Percentiles rank a stretch among this genome's conserved stretches.
Evolutionary conservation across 179 eudicot species (phyloP).

Genomic region (Spinacia oleracea): DNA sequence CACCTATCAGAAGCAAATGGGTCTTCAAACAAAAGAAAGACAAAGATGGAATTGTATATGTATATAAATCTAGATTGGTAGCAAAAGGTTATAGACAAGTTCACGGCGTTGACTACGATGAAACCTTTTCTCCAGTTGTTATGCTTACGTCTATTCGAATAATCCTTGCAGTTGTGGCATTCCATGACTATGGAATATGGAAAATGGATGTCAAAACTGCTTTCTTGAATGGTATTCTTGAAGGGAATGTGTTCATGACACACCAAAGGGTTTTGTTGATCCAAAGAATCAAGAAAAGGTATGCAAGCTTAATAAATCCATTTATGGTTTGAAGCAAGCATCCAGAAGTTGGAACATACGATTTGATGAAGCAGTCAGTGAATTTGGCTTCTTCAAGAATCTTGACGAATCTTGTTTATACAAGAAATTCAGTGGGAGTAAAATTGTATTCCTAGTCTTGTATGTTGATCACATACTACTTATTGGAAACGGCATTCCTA

Average conservation of each 20-base stretch:
- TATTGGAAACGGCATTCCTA: background rate
- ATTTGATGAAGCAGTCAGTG: too few relatives aligned
- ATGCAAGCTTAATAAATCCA: background rate
- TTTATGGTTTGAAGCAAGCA: background rate
- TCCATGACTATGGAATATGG: conserved; percentile 7
- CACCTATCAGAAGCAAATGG: background rate
- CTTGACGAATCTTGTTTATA: background rate
- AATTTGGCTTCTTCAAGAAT: too few relatives aligned
- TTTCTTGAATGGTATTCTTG: background rate
- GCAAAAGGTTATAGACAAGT: background rate
- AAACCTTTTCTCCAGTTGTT: background rate
- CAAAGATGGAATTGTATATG: background rate
- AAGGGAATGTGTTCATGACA: conserved; percentile 5
- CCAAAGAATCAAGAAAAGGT: background rate
- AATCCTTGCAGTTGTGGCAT: background rate
- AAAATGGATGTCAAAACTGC: conserved; percentile 7
- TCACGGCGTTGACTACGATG: background rate
- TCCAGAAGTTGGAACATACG: too few relatives aligned
- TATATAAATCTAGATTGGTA: background rate
- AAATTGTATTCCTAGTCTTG: background rate
- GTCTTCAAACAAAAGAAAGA: background rate
- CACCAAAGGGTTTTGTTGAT: conserved; percentile 2
- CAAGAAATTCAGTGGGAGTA: conserved; percentile 10
- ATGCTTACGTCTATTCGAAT: conserved; percentile 8
- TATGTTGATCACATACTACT: background rate